phyloP scores from a whole-genome alignment of 1,284 basidiomycete genomes.

The Meripilus lineatus region DNA sequence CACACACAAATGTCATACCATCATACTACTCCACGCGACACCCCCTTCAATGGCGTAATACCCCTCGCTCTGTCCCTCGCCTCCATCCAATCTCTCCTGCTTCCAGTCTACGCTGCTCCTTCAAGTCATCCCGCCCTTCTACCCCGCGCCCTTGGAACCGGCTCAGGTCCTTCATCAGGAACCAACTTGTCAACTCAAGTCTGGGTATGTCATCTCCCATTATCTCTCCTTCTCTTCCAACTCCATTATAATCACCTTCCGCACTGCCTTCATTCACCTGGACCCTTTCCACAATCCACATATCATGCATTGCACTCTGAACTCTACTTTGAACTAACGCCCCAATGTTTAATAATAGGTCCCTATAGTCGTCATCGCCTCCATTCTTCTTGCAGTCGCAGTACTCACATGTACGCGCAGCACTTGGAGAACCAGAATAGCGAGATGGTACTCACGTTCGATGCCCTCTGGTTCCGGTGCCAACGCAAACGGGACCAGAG shows the following conservation, averaged over 20 bases:
- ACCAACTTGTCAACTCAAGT: constrained; percentile 4
- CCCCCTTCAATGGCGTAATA: too few relatives aligned
- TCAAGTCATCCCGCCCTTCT: neutral
- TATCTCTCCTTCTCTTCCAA: neutral
- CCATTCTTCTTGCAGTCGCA: constrained; percentile 17
- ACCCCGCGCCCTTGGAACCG: neutral
- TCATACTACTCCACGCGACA: too few relatives aligned
- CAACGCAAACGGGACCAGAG: constrained; percentile 14
- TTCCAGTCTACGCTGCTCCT: neutral
- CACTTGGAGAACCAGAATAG: constrained; percentile 13
- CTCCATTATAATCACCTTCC: neutral
- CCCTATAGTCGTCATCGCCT: constrained; percentile 24
- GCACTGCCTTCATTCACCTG: neutral
- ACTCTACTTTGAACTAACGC: neutral
- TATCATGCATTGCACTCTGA: neutral
- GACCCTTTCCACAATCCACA: neutral
- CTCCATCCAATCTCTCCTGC: too few relatives aligned
- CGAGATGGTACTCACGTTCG: constrained; percentile 17
- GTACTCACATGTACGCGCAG: constrained; percentile 15
- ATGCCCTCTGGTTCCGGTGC: constrained; percentile 14
- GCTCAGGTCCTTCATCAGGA: neutral
- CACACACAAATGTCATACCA: too few relatives aligned
- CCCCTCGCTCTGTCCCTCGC: too few relatives aligned
- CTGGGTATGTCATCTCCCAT: constrained; percentile 1
- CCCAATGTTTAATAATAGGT: constrained; percentile 14